Evolutionary conservation across 805 yeast genomes (phyloP).

Genomic region (Candida germanica): DNA sequence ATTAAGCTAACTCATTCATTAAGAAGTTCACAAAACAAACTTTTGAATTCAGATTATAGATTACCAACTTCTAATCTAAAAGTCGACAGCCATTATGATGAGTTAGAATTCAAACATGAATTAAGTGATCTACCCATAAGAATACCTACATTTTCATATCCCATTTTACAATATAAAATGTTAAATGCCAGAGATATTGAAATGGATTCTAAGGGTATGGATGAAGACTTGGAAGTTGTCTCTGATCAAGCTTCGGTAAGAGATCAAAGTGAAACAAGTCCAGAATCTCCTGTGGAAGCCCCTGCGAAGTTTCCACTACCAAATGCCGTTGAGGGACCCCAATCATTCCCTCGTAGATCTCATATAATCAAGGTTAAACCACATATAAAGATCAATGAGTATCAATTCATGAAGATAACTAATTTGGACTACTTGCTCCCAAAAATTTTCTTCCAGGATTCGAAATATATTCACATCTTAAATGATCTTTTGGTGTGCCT

Average conservation of each 20-base stretch:
- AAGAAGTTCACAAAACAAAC: slow-evolving; percentile 25
- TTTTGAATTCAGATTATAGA: slow-evolving; percentile 22
- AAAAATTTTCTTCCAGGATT: slow-evolving; percentile 4
- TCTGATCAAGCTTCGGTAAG: background rate
- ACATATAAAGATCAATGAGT: slow-evolving; percentile 8
- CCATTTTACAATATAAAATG: slow-evolving; percentile 21
- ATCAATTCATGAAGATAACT: slow-evolving; percentile 11
- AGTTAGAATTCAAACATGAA: slow-evolving; percentile 24
- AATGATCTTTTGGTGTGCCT: slow-evolving; percentile 15
- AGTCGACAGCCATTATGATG: background rate
- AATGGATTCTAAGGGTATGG: slow-evolving; percentile 17
- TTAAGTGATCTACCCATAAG: slow-evolving; percentile 18
- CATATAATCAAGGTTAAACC: slow-evolving; percentile 3
- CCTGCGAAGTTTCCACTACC: background rate
- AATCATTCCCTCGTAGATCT: background rate
- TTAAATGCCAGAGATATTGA: slow-evolving; percentile 17
- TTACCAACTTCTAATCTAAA: slow-evolving; percentile 21
- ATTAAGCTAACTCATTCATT: slow-evolving; percentile 26
- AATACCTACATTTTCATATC: slow-evolving; percentile 20
- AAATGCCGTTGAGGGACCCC: background rate
- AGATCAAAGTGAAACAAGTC: background rate
- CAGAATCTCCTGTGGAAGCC: background rate
- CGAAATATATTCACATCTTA: slow-evolving; percentile 8
- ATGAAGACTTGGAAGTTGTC: slow-evolving; percentile 1
- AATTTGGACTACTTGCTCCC: slow-evolving; percentile 13